Percentiles rank a stretch among this genome's conserved stretches.
phyloP scores from a whole-genome alignment of 2,329 filamentous ascomycete genomes.

The Scedosporium minutisporum region DNA sequence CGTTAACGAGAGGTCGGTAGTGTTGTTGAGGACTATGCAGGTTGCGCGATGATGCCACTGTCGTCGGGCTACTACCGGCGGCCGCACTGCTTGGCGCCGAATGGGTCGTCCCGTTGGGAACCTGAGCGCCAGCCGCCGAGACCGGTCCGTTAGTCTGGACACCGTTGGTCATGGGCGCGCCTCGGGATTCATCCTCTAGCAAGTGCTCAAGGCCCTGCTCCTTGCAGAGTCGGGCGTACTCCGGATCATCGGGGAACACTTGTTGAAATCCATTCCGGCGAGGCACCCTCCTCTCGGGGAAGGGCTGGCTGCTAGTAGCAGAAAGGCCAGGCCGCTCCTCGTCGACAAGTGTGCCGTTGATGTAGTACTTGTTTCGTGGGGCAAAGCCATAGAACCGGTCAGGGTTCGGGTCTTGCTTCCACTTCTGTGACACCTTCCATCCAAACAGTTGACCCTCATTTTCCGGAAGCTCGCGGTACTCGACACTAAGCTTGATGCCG shows the following conservation, averaged over 20 bases:
- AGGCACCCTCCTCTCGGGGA: conserved; percentile 44
- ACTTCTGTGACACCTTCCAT: conserved; percentile 39
- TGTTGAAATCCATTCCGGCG: conserved; percentile 40
- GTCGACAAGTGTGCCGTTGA: conserved; percentile 43
- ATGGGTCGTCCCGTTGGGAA: not conserved
- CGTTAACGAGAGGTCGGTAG: not conserved
- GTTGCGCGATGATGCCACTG: not conserved
- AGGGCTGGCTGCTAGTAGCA: conserved; percentile 42
- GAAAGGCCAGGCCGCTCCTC: conserved; percentile 39
- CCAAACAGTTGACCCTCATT: conserved; percentile 33
- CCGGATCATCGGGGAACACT: conserved; percentile 45
- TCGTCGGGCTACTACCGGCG: not conserved
- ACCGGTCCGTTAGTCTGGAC: conserved; percentile 33
- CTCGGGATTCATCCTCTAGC: conserved; percentile 21
- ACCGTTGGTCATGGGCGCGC: conserved; percentile 22
- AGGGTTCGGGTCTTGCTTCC: conserved; percentile 48
- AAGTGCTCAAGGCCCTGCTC: conserved; percentile 50
- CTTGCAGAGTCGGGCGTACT: conserved; percentile 43
- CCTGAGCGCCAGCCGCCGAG: not conserved
- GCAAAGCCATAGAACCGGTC: conserved; percentile 42
- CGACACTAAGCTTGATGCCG: conserved; percentile 43
- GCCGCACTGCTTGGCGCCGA: not conserved
- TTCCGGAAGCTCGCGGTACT: conserved; percentile 50
- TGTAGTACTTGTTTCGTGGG: conserved; percentile 47
- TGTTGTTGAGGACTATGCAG: not conserved